Conservation (phyloP, 2,329 filamentous ascomycete genomes). For the Botrytis medusae region DNA sequence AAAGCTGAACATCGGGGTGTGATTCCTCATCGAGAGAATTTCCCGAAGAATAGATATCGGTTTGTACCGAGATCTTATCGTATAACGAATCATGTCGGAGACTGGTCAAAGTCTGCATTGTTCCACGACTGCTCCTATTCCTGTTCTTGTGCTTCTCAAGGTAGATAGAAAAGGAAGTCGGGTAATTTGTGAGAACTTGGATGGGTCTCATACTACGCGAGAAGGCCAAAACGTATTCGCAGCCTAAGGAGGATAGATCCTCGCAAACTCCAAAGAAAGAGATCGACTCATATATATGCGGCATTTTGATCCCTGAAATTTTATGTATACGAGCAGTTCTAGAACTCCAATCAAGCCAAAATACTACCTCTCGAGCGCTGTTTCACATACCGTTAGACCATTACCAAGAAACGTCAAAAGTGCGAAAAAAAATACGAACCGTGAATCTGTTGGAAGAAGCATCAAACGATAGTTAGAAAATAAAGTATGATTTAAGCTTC, state of each 20-base stretch:
- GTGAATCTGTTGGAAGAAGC: neutral
- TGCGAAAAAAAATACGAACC: neutral
- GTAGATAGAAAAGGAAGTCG: neutral
- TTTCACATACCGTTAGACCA: neutral
- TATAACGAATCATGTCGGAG: neutral
- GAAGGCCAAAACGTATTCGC: neutral
- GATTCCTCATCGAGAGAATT: neutral
- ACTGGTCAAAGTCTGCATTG: neutral
- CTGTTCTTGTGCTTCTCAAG: neutral
- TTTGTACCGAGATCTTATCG: neutral
- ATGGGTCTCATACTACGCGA: neutral
- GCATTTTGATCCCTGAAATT: neutral
- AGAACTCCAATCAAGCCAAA: neutral
- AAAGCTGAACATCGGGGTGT: neutral
- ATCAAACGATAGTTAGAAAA: neutral
- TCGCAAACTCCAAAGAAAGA: neutral
- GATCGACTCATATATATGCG: neutral
- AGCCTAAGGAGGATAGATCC: neutral
- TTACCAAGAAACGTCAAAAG: neutral
- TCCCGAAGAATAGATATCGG: neutral
- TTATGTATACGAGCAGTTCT: neutral
- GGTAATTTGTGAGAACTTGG: neutral
- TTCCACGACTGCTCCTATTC: neutral
- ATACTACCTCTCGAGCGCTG: neutral
- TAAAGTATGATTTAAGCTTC: neutral